Base-by-base conservation (phyloP, 1,284 basidiomycete genomes). In the Pseudozyma flocculosa region DNA sequence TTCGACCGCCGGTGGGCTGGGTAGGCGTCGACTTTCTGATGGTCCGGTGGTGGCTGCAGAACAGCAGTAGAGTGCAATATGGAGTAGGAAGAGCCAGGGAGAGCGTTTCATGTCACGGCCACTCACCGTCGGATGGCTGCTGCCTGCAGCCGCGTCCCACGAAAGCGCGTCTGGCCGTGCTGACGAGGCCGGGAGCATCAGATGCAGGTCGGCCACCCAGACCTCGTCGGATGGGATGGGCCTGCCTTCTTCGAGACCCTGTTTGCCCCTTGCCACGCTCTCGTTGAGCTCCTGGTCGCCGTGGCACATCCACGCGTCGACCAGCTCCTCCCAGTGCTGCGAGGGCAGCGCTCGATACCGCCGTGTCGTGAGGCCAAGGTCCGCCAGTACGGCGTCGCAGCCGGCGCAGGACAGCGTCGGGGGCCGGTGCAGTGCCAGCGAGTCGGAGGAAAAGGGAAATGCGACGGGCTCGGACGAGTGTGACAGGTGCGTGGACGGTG, bases 291-390 rank as follows among this genome's bases (percentile, higher is more conserved):
- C 63, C 79, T 94, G 92, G 73, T 95, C 92, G 19, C 86, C 80
- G 79, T 97, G 94, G 73, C 93, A 97, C 89, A 98, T 93, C 93
- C 93, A 97, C 2, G 91, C 88, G 56, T 97, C 93, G 21, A 97
- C 85, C 37, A 97, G 85, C 78, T 98, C 93, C 53, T 92, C 88
- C 93, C 93, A 98, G 71, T 95, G 87, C 73, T 95, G 91, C 1
- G 89, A 92, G 1, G 93, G 93, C 8, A 98, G 81, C 70, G 95
- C 92, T 45, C 86, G 84, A 78, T 89, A 95, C 26, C 73, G 78
- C 10, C 50, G 44, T 29, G 32, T 34, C 15, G 32, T 34, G 32
- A 17, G 10, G 32, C 15, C 3, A 5, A 34, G 14, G 32, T 34
- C 32, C 26, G 26, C 26, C 11, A 29, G 7, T 5, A 11, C 7